Evolutionary conservation across 768 basidiomycete species (phyloP).

Genomic region (Trametes maxima): DNA sequence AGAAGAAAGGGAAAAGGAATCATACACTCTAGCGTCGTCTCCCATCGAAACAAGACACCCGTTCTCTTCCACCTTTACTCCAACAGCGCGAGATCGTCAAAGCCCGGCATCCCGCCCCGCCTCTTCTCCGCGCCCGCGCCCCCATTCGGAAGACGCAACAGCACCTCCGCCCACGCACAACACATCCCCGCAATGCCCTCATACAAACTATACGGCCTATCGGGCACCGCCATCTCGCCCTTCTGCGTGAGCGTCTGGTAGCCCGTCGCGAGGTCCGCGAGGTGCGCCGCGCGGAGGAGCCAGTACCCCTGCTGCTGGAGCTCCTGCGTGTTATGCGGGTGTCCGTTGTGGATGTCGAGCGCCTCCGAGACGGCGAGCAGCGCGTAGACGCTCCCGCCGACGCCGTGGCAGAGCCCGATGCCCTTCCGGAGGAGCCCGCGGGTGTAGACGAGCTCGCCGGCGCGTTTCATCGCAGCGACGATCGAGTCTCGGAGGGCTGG

Average conservation of each 20-base stretch:
- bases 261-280: conserved; percentile 47
- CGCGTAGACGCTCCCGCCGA: conserved; percentile 55
- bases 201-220: conserved; percentile 58
- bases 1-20: too few species aligned
- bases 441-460: conserved; percentile 47
- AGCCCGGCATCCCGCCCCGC: conserved; percentile 29
- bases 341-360: conserved; percentile 36
- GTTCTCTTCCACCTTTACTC: neutral
- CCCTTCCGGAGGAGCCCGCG: conserved; percentile 57
- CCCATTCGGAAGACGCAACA: conserved; percentile 15
- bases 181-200: conserved; percentile 63
- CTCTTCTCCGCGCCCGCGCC: neutral
- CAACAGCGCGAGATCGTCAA: conserved; percentile 24
- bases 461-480: conserved; percentile 39
- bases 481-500: conserved; percentile 33
- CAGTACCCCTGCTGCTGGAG: conserved; percentile 23
- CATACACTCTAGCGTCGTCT: too few species aligned
- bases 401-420: conserved; percentile 62
- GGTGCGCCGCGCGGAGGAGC: conserved; percentile 47
- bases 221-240: conserved; percentile 49
- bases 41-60: neutral
- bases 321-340: conserved; percentile 9
- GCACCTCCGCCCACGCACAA: conserved; percentile 54
- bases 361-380: conserved; percentile 51
- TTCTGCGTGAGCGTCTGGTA: conserved; percentile 37